Base-by-base conservation (phyloP, 805 yeast genomes). In the Metschnikowia vanudenii region DNA sequence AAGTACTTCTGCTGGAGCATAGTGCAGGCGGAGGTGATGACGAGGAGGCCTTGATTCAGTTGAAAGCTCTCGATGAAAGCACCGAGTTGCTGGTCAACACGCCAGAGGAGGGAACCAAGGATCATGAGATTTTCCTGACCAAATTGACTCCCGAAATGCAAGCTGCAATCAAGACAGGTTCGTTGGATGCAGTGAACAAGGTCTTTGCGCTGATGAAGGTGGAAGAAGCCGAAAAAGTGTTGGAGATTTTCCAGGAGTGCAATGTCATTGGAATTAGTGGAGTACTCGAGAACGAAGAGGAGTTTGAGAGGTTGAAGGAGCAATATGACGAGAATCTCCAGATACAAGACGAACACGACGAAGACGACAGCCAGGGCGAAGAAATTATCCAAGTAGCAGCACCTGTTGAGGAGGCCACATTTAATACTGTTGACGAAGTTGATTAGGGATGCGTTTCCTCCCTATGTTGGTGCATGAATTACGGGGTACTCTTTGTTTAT, bases 191-290 rank as follows among this genome's bases (percentile, higher is more conserved):
- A 51, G 89, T 92, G 46, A 92, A 92, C 69, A 76, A 80, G 55
- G 92, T 88, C 1, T 88, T 92, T 63, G 92, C 84, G 1, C 71
- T 73, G 7, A 76, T 87, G 76, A 73, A 81, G 18, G 72, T 91
- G 3, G 85, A 76, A 10, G 91, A 88, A 33, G 97, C 97, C 5
- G 98, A 92, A 62, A 63, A 68, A 8, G 74, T 87, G 7, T 76
- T 92, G 54, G 91, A 83, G 50, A 63, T 80, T 41, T 83, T 92
- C 59, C 85, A 88, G 55, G 81, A 84, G 58, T 85, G 90, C 59
- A 90, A 88, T 10, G 90, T 89, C 28, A 82, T 92, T 59, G 89
- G 92, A 30, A 82, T 92, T 33, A 86, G 82, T 55, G 96, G 85
- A 0, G 67, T 84, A 31, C 65, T 86, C 44, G 94, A 87, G 54